Conservation (phyloP, 306 rosid species). For the Lotus japonicus region DNA sequence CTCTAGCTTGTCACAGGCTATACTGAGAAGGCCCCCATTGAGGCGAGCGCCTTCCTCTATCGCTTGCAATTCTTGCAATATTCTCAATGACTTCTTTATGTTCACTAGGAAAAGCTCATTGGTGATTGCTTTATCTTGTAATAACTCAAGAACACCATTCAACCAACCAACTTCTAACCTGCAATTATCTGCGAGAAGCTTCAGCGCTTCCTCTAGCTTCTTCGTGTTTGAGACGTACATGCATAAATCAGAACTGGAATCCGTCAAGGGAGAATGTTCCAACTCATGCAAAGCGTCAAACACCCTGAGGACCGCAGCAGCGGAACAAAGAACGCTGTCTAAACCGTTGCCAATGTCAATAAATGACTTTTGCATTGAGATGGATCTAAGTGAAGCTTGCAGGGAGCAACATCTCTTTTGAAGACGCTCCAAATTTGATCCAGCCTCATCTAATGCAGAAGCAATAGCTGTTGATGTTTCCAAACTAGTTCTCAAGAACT, state of each 20-base stretch:
- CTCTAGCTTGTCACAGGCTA: slow-evolving; percentile 64
- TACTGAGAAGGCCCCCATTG: slow-evolving; percentile 64
- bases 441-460: slow-evolving; percentile 40
- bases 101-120: slow-evolving; percentile 35
- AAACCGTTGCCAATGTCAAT: slow-evolving; percentile 36
- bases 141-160: slow-evolving; percentile 38
- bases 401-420: slow-evolving; percentile 34
- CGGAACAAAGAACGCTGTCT: slow-evolving; percentile 55
- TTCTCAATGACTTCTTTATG: slow-evolving; percentile 42
- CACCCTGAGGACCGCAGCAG: slow-evolving; percentile 52
- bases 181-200: slow-evolving; percentile 65
- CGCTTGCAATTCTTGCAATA: slow-evolving; percentile 44
- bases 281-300: slow-evolving; percentile 48
- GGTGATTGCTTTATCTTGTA: slow-evolving; percentile 31
- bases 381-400: slow-evolving; percentile 37
- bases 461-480: slow-evolving; percentile 44
- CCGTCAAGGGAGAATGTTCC: slow-evolving; percentile 38
- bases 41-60: slow-evolving; percentile 28
- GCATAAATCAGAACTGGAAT: slow-evolving; percentile 40
- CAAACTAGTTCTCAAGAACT: slow-evolving; percentile 46
- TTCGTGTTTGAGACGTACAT: slow-evolving; percentile 39
- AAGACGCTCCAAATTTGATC: slow-evolving; percentile 42
- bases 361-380: slow-evolving; percentile 14
- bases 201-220: slow-evolving; percentile 64
- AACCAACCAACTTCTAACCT: slow-evolving; percentile 58